Base-by-base conservation (phyloP, 108 stramenopile species). In the Cyclotella cryptica region DNA sequence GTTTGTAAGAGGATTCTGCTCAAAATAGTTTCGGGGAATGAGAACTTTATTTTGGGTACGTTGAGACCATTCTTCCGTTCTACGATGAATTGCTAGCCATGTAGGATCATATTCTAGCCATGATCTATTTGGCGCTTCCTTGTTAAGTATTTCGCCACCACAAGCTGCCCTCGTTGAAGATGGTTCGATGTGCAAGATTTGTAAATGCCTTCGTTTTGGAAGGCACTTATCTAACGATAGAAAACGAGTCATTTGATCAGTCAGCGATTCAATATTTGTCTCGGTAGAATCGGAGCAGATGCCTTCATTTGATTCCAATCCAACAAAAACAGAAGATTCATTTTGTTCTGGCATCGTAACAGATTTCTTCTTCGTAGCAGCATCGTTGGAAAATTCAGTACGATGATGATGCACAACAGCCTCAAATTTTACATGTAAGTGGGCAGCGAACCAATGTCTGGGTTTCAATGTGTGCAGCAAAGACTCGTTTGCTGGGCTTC, bases 161-260 rank as follows among this genome's bases (percentile, higher is more conserved):
- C 30, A 51, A 9, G 18, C 65, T 18, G 44, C 18, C 57, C 66
- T 67, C 17, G 64, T 65, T 45, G 65, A 54, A 3, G 74, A 81
- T 47, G 74, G 70, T 52, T 86, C 83, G 18, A 97, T 43, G 51
- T 95, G 81, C 24, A 96, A 29, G 39, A 99, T 83, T 69, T 97
- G 95, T 6, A 98, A 81, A 69, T 95, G 97, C 5, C 92, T 89
- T 28, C 98, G 86, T 49, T 96, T 77, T 10, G 98, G 99, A 30
- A 99, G 74, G 73, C 97, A 98, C 78, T 99, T 99, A 85, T 99
- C 99, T 22, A 99, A 81, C 19, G 98, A 96, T 44, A 99, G 77
- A 80, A 99, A 99, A 0, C 87, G 86, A 3, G 99, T 99, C 79
- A 93, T 88, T 69, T 81, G 89, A 11, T 94, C 89, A 35, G 91